Evolutionary conservation across 2,329 filamentous ascomycete genomes (phyloP), one percentile per base, ranked within the genome.

Genomic region (Akanthomyces uredinophilus): DNA sequence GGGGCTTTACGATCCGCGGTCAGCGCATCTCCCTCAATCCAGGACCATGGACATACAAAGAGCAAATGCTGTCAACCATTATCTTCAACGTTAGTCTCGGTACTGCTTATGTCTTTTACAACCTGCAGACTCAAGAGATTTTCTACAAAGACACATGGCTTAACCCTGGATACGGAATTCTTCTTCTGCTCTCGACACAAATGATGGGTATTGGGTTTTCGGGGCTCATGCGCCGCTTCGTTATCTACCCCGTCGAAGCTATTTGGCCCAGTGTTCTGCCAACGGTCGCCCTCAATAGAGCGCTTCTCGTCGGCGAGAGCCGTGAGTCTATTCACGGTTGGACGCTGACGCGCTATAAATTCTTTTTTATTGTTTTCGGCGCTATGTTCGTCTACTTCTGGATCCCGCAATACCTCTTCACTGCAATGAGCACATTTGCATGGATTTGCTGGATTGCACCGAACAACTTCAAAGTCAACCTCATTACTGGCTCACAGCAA

Each of bases 361-460:
- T 79, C 64, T 80, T 77, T 65, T 76, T 75, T 64, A 66, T 73
- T 51, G 69, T 68, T n/a, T 73, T 72, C 11, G 37, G 68, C 37
- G 65, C 65, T 37, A 78, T 79, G 72, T 76, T 78, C 52, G 35
- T 79, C 27, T 80, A 76, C 68, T 80, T 78, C 67, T 80, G 77
- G 76, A 69, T 81, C n/a, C 78, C 78, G 0, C 72, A 73, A 8
- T 78, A 74, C 55, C 68, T 80, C 1, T 80, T 79, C 66, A 73
- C 70, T 1, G 76, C 75, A 3, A 67, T 79, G 7, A 71, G 71
- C 14, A 72, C 73, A 1, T 79, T 80, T 68, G 78, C 77, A 67
- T 80, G 77, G 77, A 79, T 79, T 69, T 75, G 75, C 1, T 80
- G 77, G 78, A 79, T 79, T 20, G 69, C 76, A 0, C 78, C 78